phyloP scores from a whole-genome alignment of 208 protist genomes.

The Endotrypanum monterogeii region DNA sequence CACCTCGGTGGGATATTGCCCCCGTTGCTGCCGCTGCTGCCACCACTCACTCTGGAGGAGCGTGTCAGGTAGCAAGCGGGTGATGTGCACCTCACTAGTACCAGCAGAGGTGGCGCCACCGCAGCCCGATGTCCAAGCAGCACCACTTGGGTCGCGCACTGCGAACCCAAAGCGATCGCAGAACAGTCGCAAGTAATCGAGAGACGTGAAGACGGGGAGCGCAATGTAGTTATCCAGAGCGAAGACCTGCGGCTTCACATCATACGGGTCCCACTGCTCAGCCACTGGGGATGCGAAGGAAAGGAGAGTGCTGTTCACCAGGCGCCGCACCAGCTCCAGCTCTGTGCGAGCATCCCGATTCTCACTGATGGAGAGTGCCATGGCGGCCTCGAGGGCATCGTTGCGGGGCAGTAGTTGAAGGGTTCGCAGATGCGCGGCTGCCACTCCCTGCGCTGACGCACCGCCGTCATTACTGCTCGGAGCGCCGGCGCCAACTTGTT shows the following conservation, averaged over 20 bases:
- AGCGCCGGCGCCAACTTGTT: slow-evolving; percentile 5
- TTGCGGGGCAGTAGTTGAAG: slow-evolving; percentile 68
- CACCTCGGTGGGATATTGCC: neutral
- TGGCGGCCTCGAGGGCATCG: slow-evolving; percentile 67
- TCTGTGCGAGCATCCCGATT: slow-evolving; percentile 79
- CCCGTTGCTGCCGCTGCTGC: slow-evolving; percentile 9
- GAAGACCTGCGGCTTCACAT: slow-evolving; percentile 89
- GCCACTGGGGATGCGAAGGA: slow-evolving; percentile 82
- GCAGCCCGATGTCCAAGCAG: slow-evolving; percentile 67
- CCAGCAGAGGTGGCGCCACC: slow-evolving; percentile 2
- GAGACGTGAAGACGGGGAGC: slow-evolving; percentile 87
- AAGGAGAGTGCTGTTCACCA: slow-evolving; percentile 70
- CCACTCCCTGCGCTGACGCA: neutral
- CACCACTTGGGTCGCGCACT: slow-evolving; percentile 78
- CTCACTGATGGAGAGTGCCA: slow-evolving; percentile 74
- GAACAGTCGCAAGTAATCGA: slow-evolving; percentile 76
- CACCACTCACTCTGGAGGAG: slow-evolving; percentile 54
- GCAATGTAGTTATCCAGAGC: slow-evolving; percentile 83
- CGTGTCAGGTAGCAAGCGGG: slow-evolving; percentile 43
- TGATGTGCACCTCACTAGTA: neutral
- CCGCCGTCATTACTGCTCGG: neutral
- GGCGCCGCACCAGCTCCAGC: slow-evolving; percentile 81
- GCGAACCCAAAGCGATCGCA: slow-evolving; percentile 66
- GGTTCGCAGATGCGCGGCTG: slow-evolving; percentile 7
- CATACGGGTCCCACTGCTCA: slow-evolving; percentile 79